Evolutionary conservation across 2,329 filamentous ascomycete species (phyloP).

Genomic region (Trichophyton equinum): DNA sequence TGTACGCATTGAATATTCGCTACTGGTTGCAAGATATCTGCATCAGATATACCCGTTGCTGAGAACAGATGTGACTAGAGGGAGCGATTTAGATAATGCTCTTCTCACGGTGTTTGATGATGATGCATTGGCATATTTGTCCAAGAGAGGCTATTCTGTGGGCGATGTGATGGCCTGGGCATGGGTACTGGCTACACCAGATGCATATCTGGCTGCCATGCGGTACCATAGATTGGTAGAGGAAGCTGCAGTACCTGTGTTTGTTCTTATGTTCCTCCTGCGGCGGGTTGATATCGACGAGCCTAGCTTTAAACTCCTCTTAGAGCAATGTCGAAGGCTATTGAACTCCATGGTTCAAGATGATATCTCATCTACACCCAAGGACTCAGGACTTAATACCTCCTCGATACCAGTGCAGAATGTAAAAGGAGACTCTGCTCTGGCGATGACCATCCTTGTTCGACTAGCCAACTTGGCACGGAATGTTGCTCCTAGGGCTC

Average conservation of each 20-base stretch:
- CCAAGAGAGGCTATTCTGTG: slow-evolving; percentile 22
- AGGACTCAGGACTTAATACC: too few relatives aligned
- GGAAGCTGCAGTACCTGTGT: slow-evolving; percentile 28
- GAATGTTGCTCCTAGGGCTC: slow-evolving; percentile 35
- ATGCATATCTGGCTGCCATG: slow-evolving; percentile 24
- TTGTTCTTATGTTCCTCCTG: slow-evolving; percentile 38
- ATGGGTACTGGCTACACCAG: slow-evolving; percentile 33
- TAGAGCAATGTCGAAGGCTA: slow-evolving; percentile 27
- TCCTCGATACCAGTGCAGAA: background rate
- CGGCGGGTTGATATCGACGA: slow-evolving; percentile 31
- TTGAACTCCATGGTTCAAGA: background rate
- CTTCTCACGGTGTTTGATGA: slow-evolving; percentile 25
- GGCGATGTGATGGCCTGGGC: slow-evolving; percentile 35
- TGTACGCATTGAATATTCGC: slow-evolving; percentile 16
- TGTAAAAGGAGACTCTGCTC: slow-evolving; percentile 12
- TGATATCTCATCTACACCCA: background rate
- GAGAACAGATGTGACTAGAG: slow-evolving; percentile 1
- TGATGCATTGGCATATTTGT: slow-evolving; percentile 21
- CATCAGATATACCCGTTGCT: slow-evolving; percentile 23
- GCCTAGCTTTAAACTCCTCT: slow-evolving; percentile 31
- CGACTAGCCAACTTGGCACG: slow-evolving; percentile 42
- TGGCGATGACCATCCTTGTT: slow-evolving; percentile 30
- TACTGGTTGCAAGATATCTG: slow-evolving; percentile 26
- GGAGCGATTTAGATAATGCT: slow-evolving; percentile 7
- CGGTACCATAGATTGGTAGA: slow-evolving; percentile 21